Conservation (phyloP, 768 basidiomycete species). For the Lentinula aciculospora region DNA sequence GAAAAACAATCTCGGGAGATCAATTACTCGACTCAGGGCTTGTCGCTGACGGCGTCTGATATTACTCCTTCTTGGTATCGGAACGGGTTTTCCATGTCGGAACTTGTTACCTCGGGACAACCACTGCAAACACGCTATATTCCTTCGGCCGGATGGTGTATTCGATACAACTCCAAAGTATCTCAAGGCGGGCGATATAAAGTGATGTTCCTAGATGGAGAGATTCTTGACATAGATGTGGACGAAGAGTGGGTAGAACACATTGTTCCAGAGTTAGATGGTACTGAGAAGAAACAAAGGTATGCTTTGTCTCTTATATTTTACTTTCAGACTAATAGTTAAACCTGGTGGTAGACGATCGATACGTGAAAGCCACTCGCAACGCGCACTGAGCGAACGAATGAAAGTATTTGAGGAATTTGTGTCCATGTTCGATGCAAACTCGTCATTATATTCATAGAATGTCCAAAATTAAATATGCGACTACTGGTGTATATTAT, state of each 20-base stretch:
- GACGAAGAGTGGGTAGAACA: slow-evolving; percentile 37
- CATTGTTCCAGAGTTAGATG: slow-evolving; percentile 4
- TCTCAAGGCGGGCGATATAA: slow-evolving; percentile 36
- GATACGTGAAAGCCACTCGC: slow-evolving; percentile 26
- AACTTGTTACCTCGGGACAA: neutral
- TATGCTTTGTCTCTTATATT: slow-evolving; percentile 12
- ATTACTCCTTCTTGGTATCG: neutral
- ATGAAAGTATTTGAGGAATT: slow-evolving; percentile 38
- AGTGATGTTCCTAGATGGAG: slow-evolving; percentile 39
- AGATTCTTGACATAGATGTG: slow-evolving; percentile 32
- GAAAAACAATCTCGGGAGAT: neutral
- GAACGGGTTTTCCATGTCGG: neutral
- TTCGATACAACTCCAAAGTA: slow-evolving; percentile 29
- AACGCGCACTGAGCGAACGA: slow-evolving; percentile 29
- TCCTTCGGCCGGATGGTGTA: slow-evolving; percentile 36
- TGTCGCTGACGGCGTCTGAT: neutral
- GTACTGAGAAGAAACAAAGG: slow-evolving; percentile 15
- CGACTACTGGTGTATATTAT: no score
- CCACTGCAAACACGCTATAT: slow-evolving; percentile 31
- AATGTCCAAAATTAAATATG: neutral
- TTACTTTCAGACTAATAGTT: neutral
- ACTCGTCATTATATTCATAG: neutral
- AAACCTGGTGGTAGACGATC: slow-evolving; percentile 21
- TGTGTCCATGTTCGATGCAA: slow-evolving; percentile 32
- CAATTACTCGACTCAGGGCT: neutral